A percentile compares a stretch with the other conserved stretches of the same genome.
Evolutionary conservation across 306 rosid genomes (phyloP).

Genomic region (Sicyos baderoa): DNA sequence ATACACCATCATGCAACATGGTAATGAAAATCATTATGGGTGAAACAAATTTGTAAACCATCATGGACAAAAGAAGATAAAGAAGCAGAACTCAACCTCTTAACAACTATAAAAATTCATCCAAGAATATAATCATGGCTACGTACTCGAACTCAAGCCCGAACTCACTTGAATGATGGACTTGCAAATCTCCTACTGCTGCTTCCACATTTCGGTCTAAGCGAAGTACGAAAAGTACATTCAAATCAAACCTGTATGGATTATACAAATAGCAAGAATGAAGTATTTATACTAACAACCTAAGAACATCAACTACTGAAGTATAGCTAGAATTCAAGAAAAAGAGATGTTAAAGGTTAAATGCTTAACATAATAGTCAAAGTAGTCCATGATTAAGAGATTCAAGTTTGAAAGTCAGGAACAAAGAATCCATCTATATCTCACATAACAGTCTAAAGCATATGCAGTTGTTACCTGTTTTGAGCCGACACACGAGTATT

Average conservation of each 20-base stretch:
- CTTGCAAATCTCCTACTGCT: neutral
- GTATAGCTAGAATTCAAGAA: neutral
- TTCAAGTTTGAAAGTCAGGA: neutral
- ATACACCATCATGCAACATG: neutral
- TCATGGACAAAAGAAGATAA: neutral
- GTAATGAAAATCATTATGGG: neutral
- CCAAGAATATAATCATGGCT: neutral
- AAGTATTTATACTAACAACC: neutral
- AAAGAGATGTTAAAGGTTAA: neutral
- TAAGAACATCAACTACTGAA: neutral
- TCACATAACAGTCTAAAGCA: neutral
- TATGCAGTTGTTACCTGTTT: neutral
- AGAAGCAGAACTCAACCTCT: neutral
- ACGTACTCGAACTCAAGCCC: neutral
- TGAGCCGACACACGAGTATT: neutral
- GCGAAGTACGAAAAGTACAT: neutral
- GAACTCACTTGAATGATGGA: neutral
- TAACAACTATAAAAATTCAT: neutral
- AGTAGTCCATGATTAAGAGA: neutral
- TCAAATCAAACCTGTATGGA: neutral
- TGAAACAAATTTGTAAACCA: neutral
- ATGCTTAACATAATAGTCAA: neutral
- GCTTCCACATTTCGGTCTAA: neutral
- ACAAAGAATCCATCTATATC: neutral
- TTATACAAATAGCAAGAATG: neutral